Evolutionary conservation across 352 stramenopile genomes (phyloP).

Genomic region (Pythium volutum): DNA sequence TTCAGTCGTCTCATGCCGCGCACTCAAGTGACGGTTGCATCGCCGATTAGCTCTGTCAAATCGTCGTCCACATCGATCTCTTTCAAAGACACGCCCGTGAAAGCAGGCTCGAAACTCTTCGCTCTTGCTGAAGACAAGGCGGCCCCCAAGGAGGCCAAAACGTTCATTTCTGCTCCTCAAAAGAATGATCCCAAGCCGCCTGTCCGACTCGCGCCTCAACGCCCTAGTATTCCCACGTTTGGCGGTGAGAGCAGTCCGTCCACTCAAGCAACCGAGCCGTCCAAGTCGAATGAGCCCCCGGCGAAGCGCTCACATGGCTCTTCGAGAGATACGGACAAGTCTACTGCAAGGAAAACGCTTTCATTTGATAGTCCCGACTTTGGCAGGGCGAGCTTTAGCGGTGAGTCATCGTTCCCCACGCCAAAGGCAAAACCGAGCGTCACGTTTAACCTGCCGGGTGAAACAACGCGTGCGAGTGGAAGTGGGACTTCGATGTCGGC

Average conservation of each 20-base stretch:
- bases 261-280: neutral
- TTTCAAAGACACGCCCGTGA: conserved; percentile 54
- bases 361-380: conserved; percentile 17
- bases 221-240: conserved; percentile 36
- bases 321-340: conserved; percentile 5
- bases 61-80: conserved; percentile 39
- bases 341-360: conserved; percentile 17
- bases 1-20: conserved; percentile 72
- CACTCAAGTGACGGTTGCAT: conserved; percentile 62
- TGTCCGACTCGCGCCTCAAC: conserved; percentile 37
- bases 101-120: conserved; percentile 58
- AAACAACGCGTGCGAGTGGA: neutral
- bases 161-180: conserved; percentile 47
- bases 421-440: conserved; percentile 21
- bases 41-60: conserved; percentile 53
- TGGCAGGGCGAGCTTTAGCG: neutral
- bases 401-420: conserved; percentile 5
- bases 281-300: conserved; percentile 9
- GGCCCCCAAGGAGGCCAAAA: conserved; percentile 42
- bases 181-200: conserved; percentile 28
- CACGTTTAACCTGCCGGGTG: conserved; percentile 13
- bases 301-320: conserved; percentile 3
- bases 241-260: neutral
- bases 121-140: conserved; percentile 56
- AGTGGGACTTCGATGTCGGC: neutral